Percentiles rank a stretch among this genome's conserved stretches.
Conservation (phyloP, 768 basidiomycete genomes). For the Rhodotorula graminis region DNA sequence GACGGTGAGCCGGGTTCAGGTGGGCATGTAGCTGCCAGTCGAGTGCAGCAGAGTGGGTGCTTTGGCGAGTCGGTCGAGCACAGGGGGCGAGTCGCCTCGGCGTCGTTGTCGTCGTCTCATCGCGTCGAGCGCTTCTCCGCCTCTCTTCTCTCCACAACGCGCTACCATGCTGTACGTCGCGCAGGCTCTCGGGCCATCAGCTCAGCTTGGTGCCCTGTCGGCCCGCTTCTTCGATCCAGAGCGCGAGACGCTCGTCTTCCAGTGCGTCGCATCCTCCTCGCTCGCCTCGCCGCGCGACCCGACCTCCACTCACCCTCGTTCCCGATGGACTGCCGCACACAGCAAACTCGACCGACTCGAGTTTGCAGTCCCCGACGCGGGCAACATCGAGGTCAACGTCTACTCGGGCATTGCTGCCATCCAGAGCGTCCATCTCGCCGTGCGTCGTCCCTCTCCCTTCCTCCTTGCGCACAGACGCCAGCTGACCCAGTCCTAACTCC, state of each 20-base stretch:
- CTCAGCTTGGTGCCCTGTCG: conserved; percentile 28
- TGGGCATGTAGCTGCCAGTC: too few relatives aligned
- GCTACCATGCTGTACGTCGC: conserved; percentile 40
- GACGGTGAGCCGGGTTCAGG: too few relatives aligned
- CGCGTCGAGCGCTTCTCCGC: background rate
- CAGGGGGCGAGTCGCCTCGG: too few relatives aligned
- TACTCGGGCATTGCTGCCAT: conserved; percentile 29
- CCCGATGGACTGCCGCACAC: too few relatives aligned
- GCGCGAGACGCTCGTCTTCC: conserved; percentile 19
- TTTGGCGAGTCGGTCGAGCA: too few relatives aligned
- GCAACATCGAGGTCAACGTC: conserved; percentile 10
- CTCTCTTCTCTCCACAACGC: background rate
- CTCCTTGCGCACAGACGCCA: too few relatives aligned
- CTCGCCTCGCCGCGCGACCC: background rate
- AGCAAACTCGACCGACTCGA: conserved; percentile 40
- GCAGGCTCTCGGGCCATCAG: conserved; percentile 18
- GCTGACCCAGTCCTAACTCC: too few relatives aligned
- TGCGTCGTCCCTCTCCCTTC: background rate
- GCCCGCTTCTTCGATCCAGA: conserved; percentile 14
- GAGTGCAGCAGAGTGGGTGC: too few relatives aligned
- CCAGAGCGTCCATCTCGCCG: conserved; percentile 25
- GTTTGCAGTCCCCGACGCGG: conserved; percentile 20
- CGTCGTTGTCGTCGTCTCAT: too few relatives aligned
- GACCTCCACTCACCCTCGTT: too few relatives aligned
- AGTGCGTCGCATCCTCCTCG: conserved; percentile 13